Base-by-base conservation (phyloP, 257 asterid genomes). In the Galeopsis tetrahit region DNA sequence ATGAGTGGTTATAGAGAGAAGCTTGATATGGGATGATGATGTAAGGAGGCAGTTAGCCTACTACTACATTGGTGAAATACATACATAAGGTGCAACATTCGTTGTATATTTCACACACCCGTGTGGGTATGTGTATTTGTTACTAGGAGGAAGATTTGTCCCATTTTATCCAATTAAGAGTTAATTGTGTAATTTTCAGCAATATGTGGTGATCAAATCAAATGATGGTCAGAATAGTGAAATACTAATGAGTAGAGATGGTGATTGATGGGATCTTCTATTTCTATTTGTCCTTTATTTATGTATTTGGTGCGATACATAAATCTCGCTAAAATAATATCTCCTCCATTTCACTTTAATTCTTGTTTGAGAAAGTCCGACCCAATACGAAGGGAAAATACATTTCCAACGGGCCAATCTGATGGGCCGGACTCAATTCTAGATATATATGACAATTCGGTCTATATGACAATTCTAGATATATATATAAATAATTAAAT, bases 261-360 rank as follows among this genome's bases (percentile, higher is more conserved):
- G 61, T 43, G 61, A 60, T 46, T 59, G 75, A 60, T 71, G 60
- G 51, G 69, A 60, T 44, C 49, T 71, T 46, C 51, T 35, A 44
- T 15, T 55, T 71, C 38, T 33, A 13, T 15, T 48, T n/a, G n/a
- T n/a, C n/a, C n/a, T 39, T 39, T 4, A 3, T 48, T 8, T 42
- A 6, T 31, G 44, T 13, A 52, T 5, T 14, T 3, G 48, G 48
- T 46, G 28, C 28, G 28, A 21, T 21, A 21, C 28, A 21, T 21
- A n/a, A n/a, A n/a, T n/a, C n/a, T n/a, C n/a, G n/a, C n/a, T n/a
- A n/a, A n/a, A n/a, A n/a, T n/a, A n/a, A n/a, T n/a, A n/a, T n/a
- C n/a, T n/a, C n/a, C n/a, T n/a, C n/a, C n/a, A n/a, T n/a, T n/a
- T n/a, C n/a, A n/a, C n/a, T n/a, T n/a, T n/a, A n/a, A n/a, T n/a